These are phyloP conservation scores for Colletotrichum salicis DNA, from an alignment of 2,329 filamentous ascomycete species.

Conservation along the genomic window DNA sequence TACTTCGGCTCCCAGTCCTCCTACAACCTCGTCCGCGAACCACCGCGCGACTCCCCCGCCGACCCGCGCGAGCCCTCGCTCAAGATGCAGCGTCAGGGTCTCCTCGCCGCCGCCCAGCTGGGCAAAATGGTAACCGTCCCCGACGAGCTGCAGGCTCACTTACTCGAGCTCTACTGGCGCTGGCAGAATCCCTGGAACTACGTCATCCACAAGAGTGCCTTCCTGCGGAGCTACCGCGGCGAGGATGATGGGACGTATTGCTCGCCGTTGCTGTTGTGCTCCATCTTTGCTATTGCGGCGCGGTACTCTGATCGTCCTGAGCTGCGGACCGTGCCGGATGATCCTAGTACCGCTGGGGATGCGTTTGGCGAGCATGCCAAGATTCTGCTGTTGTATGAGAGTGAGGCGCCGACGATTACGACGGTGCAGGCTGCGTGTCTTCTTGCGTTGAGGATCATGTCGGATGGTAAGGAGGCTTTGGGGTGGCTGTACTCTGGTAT, in stretches of 20 bases:
- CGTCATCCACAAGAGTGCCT: conserved; percentile 38
- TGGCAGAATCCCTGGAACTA: conserved; percentile 45
- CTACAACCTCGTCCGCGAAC: conserved; percentile 36
- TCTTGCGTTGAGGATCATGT: conserved; percentile 37
- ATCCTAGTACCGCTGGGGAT: conserved; percentile 38
- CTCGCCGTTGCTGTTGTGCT: conserved; percentile 38
- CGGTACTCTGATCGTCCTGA: conserved; percentile 40
- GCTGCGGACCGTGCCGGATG: conserved; percentile 34
- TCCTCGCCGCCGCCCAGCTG: conserved; percentile 31
- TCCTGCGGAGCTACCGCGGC: conserved; percentile 34
- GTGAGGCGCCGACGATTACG: conserved; percentile 38
- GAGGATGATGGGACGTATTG: conserved; percentile 33
- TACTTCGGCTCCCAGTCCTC: conserved; percentile 41
- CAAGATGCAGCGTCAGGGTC: conserved; percentile 26
- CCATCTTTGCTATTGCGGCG: conserved; percentile 39
- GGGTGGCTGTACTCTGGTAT: conserved; percentile 40
- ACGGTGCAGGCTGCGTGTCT: conserved; percentile 40
- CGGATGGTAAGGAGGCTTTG: conserved; percentile 38
- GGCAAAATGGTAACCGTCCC: conserved; percentile 30
- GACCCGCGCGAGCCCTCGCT: conserved; percentile 16
- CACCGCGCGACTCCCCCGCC: not conserved
- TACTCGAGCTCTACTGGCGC: conserved; percentile 41
- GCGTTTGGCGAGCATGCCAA: conserved; percentile 39
- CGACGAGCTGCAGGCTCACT: conserved; percentile 39
- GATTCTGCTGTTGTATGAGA: conserved; percentile 38